A percentile compares a stretch with the other conserved stretches of the same genome.
Conservation (phyloP, 805 yeast species). For the Kuraishia borneana region DNA sequence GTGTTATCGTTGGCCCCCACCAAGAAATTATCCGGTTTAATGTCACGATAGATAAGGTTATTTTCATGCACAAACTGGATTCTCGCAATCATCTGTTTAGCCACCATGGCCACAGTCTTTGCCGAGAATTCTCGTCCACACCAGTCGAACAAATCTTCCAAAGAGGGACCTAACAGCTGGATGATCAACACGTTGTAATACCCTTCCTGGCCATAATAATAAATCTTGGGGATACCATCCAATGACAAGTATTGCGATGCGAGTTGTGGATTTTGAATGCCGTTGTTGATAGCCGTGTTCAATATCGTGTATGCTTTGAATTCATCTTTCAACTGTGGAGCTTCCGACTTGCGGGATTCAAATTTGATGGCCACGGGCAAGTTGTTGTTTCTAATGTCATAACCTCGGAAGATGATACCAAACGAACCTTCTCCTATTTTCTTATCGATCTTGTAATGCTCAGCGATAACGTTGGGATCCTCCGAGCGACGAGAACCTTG, state of each 20-base stretch:
- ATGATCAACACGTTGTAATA: constrained; percentile 68
- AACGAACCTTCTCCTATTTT: constrained; percentile 85
- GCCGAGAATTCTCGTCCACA: constrained; percentile 67
- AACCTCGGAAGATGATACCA: constrained; percentile 78
- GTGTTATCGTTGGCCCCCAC: constrained; percentile 52
- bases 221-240: constrained; percentile 69
- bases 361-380: constrained; percentile 67
- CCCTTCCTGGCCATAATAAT: constrained; percentile 81
- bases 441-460: constrained; percentile 70
- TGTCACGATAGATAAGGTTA: constrained; percentile 70
- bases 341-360: constrained; percentile 72
- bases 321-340: constrained; percentile 77
- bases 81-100: constrained; percentile 66
- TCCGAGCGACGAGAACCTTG: background rate
- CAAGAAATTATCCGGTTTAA: constrained; percentile 75
- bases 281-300: constrained; percentile 35
- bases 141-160: constrained; percentile 82
- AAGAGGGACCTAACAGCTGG: constrained; percentile 73
- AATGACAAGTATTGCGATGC: constrained; percentile 6
- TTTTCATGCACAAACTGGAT: constrained; percentile 68
- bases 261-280: constrained; percentile 7
- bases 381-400: constrained; percentile 51
- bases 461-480: constrained; percentile 27
- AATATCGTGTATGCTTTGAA: constrained; percentile 67
- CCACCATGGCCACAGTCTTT: constrained; percentile 63